Base-by-base conservation (phyloP, 805 yeast species). In the Candida cerambycidarum region DNA sequence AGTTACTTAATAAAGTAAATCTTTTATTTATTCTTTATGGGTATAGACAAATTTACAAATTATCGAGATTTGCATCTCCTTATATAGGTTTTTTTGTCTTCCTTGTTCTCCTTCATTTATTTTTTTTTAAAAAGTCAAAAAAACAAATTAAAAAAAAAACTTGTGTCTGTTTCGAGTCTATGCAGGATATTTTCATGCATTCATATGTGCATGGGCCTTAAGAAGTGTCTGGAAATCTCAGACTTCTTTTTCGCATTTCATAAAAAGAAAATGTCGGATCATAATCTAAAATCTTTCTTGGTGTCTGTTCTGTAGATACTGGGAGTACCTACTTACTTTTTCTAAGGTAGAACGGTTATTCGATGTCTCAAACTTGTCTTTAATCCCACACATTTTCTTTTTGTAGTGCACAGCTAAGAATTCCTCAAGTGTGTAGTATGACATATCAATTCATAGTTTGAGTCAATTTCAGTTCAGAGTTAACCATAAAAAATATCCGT, bases 191-290 rank as follows among this genome's bases (percentile, higher is more conserved):
- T 23, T 15, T 14, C 5, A 23, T 34, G 38, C 38, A 21, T 25
- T n/a, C 5, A 23, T 13, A 23, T 34, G 19, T 34, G 38, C 29
- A 23, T 34, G 29, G 23, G 21, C 19, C 13, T 5, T 14, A 34
- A 14, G 23, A 14, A 7, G 29, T 34, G 38, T 34, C 38, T 34
- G 38, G 21, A 34, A 34, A 34, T 34, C 38, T 34, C 38, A 32
- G 35, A 32, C 35, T 32, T 10, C 10, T 5, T 11, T 31, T 31
- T 31, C 23, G 33, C 15, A 31, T 31, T 31, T 31, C n/a, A n/a
- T n/a, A n/a, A n/a, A n/a, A n/a, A n/a, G 24, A 32, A 25, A 33
- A 33, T 33, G 37, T 33, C 37, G 37, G 15, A 5, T 15, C 13
- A 8, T 29, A 5, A 5, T 14, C 13, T n/a, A 17, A 17, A 17